Conservation (phyloP, 2,329 filamentous ascomycete species). For the Cordyceps tenuipes region DNA sequence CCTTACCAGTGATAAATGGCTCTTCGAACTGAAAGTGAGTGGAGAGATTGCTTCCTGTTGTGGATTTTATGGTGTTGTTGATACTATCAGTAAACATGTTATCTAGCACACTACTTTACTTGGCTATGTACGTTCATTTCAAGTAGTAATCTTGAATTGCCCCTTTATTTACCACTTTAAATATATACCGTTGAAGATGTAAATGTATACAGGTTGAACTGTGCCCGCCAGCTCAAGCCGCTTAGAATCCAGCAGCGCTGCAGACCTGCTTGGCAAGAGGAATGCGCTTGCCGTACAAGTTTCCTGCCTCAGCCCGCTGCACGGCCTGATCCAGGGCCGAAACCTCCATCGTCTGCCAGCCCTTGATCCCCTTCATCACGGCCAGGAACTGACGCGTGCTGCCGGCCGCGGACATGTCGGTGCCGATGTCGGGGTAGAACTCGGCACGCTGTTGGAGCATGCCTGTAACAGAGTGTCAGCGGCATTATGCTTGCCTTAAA, state of each 20-base stretch:
- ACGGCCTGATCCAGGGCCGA: slow-evolving; percentile 1
- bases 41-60: no score
- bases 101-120: no score
- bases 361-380: slow-evolving; percentile 1
- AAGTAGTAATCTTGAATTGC: neutral
- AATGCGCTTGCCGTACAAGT: slow-evolving; percentile 7
- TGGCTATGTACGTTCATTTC: no score
- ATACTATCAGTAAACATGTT: neutral
- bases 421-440: neutral
- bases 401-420: slow-evolving; percentile 5
- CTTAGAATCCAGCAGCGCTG: slow-evolving; percentile 9
- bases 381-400: slow-evolving; percentile 5
- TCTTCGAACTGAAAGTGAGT: neutral
- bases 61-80: no score
- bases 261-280: slow-evolving; percentile 6
- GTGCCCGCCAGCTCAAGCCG: neutral
- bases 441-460: slow-evolving; percentile 7
- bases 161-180: neutral
- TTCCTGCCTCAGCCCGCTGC: slow-evolving; percentile 6
- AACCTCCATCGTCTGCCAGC: slow-evolving; percentile 6
- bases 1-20: neutral
- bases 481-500: neutral
- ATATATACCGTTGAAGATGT: neutral
- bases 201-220: neutral
- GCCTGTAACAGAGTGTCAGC: neutral